Evolutionary conservation across 1,284 basidiomycete genomes (phyloP).

Genomic region (Golubevia pallescens): DNA sequence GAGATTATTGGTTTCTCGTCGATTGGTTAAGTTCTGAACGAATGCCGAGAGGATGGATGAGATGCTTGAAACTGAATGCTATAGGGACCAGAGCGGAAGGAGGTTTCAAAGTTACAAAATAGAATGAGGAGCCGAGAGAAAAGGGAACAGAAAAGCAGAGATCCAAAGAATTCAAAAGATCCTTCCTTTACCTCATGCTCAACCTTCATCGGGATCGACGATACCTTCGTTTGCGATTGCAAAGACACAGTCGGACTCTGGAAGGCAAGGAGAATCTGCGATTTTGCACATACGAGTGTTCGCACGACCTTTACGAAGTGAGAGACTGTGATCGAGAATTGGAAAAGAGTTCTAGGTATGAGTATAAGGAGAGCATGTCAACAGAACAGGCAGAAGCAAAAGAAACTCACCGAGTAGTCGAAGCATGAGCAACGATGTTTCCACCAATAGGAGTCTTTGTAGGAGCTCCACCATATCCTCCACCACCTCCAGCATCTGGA

Average conservation of each 20-base stretch:
- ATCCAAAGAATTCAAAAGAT: too few relatives aligned
- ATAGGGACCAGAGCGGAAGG: too few relatives aligned
- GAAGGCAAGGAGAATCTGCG: conserved; percentile 95
- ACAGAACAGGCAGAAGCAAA: too few relatives aligned
- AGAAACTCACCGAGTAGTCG: conserved; percentile 51
- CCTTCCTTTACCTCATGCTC: too few relatives aligned
- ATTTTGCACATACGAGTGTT: conserved; percentile 94
- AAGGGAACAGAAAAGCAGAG: too few relatives aligned
- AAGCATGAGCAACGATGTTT: conserved; percentile 65
- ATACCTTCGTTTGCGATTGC: conserved; percentile 73
- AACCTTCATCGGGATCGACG: conserved; percentile 59
- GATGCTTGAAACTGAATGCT: too few relatives aligned
- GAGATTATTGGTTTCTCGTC: too few relatives aligned
- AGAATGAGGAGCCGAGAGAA: too few relatives aligned
- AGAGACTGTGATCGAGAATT: conserved; percentile 77
- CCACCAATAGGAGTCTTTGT: conserved; percentile 84
- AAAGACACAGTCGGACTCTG: conserved; percentile 94
- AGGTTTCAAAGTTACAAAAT: too few relatives aligned
- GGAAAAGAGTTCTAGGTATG: background rate
- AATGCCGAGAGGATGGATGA: too few relatives aligned
- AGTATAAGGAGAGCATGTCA: background rate
- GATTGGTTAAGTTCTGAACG: too few relatives aligned
- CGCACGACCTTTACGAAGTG: conserved; percentile 90
- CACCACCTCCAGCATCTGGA: conserved; percentile 84
- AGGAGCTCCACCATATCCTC: conserved; percentile 80